phyloP scores from a whole-genome alignment of 2,329 filamentous ascomycete genomes.

The Apiospora arundinis region DNA sequence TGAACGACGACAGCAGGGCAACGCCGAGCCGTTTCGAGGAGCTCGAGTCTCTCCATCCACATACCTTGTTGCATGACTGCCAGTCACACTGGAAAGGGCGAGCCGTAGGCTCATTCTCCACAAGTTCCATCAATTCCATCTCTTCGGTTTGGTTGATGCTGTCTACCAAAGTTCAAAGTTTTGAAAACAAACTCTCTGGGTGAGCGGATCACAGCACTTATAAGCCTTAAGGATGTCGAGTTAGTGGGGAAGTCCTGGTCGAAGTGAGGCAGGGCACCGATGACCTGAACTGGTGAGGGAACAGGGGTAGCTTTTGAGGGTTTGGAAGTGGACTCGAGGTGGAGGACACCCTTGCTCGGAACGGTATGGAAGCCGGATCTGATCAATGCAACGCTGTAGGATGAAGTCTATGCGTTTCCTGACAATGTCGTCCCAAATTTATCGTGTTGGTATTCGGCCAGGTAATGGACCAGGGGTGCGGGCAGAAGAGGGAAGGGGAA shows the following conservation, averaged over 20 bases:
- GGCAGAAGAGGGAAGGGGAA: conserved; percentile 12
- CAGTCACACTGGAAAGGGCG: conserved; percentile 70
- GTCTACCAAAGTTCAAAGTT: conserved; percentile 6
- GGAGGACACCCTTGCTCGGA: conserved; percentile 42
- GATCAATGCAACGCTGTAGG: conserved; percentile 43
- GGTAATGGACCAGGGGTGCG: conserved; percentile 25
- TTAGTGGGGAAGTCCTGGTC: conserved; percentile 29
- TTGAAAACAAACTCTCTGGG: conserved; percentile 26
- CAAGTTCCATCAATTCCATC: conserved; percentile 71
- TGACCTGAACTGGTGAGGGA: conserved; percentile 30
- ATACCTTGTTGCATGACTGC: conserved; percentile 66
- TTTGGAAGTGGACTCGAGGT: conserved; percentile 37
- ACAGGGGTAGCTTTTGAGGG: conserved; percentile 36
- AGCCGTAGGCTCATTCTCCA: conserved; percentile 67
- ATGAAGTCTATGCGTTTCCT: conserved; percentile 41
- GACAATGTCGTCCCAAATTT: conserved; percentile 34
- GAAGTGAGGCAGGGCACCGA: conserved; percentile 32
- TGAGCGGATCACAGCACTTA: conserved; percentile 40
- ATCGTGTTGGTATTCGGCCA: conserved; percentile 30
- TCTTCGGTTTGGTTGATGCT: conserved; percentile 21
- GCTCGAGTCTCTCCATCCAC: conserved; percentile 29
- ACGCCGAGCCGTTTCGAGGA: neutral
- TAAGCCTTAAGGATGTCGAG: conserved; percentile 34
- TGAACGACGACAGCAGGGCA: conserved; percentile 11
- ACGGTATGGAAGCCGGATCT: conserved; percentile 42